phyloP scores from a whole-genome alignment of 1,284 basidiomycete genomes.

The Tremellales sp. region DNA sequence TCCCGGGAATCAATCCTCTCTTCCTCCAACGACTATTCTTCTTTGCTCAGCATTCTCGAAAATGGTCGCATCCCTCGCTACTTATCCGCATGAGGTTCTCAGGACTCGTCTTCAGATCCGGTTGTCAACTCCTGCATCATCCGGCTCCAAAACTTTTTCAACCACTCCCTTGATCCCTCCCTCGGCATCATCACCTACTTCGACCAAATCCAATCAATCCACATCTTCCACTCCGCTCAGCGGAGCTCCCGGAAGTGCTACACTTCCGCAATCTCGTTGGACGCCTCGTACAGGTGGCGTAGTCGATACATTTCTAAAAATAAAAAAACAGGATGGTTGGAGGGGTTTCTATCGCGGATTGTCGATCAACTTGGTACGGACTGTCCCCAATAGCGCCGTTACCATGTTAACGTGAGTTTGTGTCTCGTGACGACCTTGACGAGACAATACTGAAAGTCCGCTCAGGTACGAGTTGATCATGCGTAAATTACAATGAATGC shows the following conservation, averaged over 20 bases:
- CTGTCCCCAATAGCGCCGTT: slow-evolving; percentile 88
- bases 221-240: background rate
- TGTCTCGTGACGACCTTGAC: background rate
- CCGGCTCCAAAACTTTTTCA: slow-evolving; percentile 12
- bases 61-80: slow-evolving; percentile 88
- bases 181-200: background rate
- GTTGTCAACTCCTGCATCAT: slow-evolving; percentile 4
- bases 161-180: slow-evolving; percentile 1
- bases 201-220: slow-evolving; percentile 1
- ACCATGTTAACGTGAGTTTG: slow-evolving; percentile 84
- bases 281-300: slow-evolving; percentile 53
- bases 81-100: slow-evolving; percentile 94
- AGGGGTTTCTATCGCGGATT: slow-evolving; percentile 82
- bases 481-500: slow-evolving; percentile 41
- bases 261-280: slow-evolving; percentile 11
- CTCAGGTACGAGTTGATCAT: slow-evolving; percentile 51
- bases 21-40: slow-evolving; percentile 69
- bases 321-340: slow-evolving; percentile 78
- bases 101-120: slow-evolving; percentile 87
- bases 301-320: slow-evolving; percentile 65
- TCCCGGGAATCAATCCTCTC: slow-evolving; percentile 53
- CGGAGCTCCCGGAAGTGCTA: background rate
- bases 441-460: slow-evolving; percentile 56
- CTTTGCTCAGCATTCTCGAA: slow-evolving; percentile 83
- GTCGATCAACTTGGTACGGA: slow-evolving; percentile 82